These are phyloP conservation scores for Lepidium sativum DNA, from an alignment of 345 rosid species.

Conservation along the genomic window DNA sequence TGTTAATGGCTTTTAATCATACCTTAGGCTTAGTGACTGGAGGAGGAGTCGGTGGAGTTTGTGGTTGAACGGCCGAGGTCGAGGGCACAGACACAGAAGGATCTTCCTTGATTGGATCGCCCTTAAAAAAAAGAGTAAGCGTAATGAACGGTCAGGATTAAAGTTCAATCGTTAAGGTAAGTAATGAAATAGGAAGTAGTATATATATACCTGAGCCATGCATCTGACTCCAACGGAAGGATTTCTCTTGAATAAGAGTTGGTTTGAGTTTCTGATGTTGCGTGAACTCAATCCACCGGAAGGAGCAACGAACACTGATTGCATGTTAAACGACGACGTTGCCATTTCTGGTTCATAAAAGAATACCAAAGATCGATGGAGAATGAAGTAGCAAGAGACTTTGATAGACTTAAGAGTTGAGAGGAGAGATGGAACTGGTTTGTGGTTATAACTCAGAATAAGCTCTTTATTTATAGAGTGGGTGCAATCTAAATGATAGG, in stretches of 20 bases:
- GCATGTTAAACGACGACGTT: conserved; percentile 27
- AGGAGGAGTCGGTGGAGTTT: conserved; percentile 19
- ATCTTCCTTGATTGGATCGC: conserved; percentile 11
- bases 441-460: neutral
- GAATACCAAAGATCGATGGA: neutral
- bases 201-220: conserved; percentile 34
- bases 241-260: conserved; percentile 19
- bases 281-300: conserved; percentile 7
- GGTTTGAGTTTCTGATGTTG: conserved; percentile 17
- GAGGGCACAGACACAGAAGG: neutral
- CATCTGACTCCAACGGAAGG: conserved; percentile 29
- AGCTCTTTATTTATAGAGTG: conserved; percentile 3
- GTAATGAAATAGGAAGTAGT: neutral
- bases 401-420: neutral
- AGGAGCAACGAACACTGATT: conserved; percentile 33
- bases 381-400: neutral
- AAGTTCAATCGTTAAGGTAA: conserved; percentile 14
- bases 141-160: neutral
- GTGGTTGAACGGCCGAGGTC: conserved; percentile 3
- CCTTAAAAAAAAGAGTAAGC: conserved; percentile 16
- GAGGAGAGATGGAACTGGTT: neutral
- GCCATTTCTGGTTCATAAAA: conserved; percentile 23
- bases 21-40: conserved; percentile 24
- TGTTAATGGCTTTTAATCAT: conserved; percentile 3
- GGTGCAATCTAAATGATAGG: conserved; percentile 11